These are phyloP conservation scores for Linaria vulgaris DNA, from an alignment of 257 asterid species.

Conservation along the genomic window DNA sequence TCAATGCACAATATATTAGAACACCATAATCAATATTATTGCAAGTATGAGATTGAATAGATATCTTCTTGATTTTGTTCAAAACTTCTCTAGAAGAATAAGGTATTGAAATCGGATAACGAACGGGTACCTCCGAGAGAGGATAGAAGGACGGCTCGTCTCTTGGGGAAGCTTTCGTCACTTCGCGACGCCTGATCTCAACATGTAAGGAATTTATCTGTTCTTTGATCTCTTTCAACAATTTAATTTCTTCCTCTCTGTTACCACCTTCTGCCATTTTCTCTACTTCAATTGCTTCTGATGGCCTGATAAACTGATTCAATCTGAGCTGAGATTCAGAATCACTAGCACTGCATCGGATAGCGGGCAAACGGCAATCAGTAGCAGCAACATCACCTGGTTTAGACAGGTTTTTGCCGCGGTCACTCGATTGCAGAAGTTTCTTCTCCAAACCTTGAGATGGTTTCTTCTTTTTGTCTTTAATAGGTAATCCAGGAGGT, in stretches of 20 bases:
- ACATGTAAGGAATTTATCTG: conserved; percentile 41
- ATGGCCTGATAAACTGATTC: conserved; percentile 33
- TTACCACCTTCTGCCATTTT: conserved; percentile 27
- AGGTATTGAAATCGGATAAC: conserved; percentile 1
- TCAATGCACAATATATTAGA: conserved; percentile 5
- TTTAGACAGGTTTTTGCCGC: conserved; percentile 38
- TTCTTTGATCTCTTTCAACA: conserved; percentile 61
- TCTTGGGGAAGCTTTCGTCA: conserved; percentile 24
- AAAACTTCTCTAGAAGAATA: neutral
- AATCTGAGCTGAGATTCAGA: conserved; percentile 32
- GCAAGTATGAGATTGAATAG: neutral
- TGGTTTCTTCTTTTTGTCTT: conserved; percentile 29
- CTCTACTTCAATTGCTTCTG: conserved; percentile 45
- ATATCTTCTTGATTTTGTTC: neutral
- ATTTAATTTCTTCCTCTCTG: conserved; percentile 50
- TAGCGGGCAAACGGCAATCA: conserved; percentile 33
- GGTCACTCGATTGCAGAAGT: conserved; percentile 40
- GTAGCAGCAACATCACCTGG: conserved; percentile 43
- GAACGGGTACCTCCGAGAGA: conserved; percentile 48
- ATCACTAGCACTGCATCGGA: conserved; percentile 30
- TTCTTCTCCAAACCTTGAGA: conserved; percentile 42
- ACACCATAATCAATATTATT: neutral
- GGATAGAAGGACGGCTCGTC: conserved; percentile 38
- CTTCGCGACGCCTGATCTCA: conserved; percentile 48
- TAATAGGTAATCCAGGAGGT: conserved; percentile 28